Conservation (phyloP, 805 yeast species). For the Yamadazyma paraphyllophila region DNA sequence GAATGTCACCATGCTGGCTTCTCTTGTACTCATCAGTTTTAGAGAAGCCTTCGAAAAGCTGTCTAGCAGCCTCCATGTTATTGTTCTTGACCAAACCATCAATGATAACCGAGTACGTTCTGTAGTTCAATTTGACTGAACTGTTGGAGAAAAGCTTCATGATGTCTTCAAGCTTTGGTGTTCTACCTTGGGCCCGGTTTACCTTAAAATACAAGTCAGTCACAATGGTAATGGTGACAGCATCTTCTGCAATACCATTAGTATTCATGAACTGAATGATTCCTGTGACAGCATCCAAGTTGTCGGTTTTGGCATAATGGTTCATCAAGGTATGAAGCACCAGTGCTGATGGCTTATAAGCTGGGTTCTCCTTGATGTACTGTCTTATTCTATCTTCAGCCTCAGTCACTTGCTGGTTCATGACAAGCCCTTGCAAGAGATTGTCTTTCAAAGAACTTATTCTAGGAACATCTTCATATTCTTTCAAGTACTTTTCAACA, state of each 20-base stretch:
- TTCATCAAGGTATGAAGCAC: constrained; percentile 54
- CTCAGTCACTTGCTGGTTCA: constrained; percentile 36
- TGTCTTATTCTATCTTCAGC: constrained; percentile 45
- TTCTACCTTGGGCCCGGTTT: constrained; percentile 41
- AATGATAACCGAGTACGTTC: constrained; percentile 51
- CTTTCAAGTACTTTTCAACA: constrained; percentile 40
- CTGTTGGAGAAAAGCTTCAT: constrained; percentile 39
- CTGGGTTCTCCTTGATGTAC: constrained; percentile 24
- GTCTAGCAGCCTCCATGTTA: constrained; percentile 52
- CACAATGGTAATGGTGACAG: constrained; percentile 60
- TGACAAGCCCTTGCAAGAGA: constrained; percentile 44
- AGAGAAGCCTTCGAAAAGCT: constrained; percentile 35
- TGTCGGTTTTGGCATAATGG: constrained; percentile 36
- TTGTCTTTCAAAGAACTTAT: constrained; percentile 43
- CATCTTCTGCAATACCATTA: constrained; percentile 49
- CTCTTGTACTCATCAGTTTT: constrained; percentile 18
- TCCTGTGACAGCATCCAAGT: constrained; percentile 49
- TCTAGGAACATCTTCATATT: constrained; percentile 29
- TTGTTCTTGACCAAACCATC: constrained; percentile 51
- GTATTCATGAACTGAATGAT: constrained; percentile 44
- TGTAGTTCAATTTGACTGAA: constrained; percentile 34
- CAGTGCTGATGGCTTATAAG: constrained; percentile 43
- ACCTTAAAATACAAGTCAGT: constrained; percentile 53
- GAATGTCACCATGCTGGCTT: constrained; percentile 31
- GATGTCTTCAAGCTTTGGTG: constrained; percentile 40